Conservation (phyloP, 805 yeast genomes). For the Cyberlindnera subsufficiens region DNA sequence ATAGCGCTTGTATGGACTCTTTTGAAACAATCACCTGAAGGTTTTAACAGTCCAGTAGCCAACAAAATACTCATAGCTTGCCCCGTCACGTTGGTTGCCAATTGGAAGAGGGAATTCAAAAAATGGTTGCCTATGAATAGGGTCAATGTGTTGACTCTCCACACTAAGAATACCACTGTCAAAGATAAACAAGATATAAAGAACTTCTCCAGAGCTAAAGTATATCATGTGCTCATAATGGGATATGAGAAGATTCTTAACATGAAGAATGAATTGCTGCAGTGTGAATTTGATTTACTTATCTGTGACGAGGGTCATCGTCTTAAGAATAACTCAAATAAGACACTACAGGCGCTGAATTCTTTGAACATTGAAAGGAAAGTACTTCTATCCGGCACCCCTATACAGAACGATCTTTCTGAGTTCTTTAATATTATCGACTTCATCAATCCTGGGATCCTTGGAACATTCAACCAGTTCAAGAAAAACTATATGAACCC, state of each 20-base stretch:
- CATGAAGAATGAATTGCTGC: constrained; percentile 42
- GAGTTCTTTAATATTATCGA: constrained; percentile 81
- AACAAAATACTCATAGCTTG: constrained; percentile 74
- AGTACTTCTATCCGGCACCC: constrained; percentile 79
- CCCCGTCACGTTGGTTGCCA: constrained; percentile 82
- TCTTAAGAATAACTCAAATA: constrained; percentile 68
- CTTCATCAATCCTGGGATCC: constrained; percentile 77
- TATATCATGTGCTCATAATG: constrained; percentile 76
- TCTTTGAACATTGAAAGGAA: constrained; percentile 35
- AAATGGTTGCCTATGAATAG: constrained; percentile 68
- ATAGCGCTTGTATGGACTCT: constrained; percentile 83
- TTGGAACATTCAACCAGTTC: constrained; percentile 57
- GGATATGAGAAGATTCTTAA: constrained; percentile 80
- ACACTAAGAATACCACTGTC: constrained; percentile 39
- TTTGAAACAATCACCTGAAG: constrained; percentile 50
- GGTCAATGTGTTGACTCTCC: constrained; percentile 60
- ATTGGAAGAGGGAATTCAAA: constrained; percentile 83
- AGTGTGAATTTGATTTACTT: constrained; percentile 51
- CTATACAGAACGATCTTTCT: constrained; percentile 83
- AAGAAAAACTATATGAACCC: constrained; percentile 65
- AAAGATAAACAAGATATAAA: constrained; percentile 35
- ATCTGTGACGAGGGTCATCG: constrained; percentile 94
- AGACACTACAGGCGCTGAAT: constrained; percentile 59
- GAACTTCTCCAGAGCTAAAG: constrained; percentile 47
- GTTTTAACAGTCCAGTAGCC: constrained; percentile 31